Base-by-base conservation (phyloP, 306 rosid species). In the Pueraria montana region DNA sequence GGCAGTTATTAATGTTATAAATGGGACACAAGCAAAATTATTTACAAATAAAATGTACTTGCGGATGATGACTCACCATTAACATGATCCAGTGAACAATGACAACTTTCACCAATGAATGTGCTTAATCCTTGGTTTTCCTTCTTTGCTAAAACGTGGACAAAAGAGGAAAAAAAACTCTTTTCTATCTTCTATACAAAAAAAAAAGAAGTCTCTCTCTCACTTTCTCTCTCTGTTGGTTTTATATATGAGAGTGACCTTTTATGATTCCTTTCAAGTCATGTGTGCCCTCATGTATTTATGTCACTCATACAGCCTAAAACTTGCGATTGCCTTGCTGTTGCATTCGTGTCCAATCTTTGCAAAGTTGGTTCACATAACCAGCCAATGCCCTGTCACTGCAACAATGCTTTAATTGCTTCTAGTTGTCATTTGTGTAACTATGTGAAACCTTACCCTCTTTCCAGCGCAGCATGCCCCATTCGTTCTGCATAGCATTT, bases 381-480 rank as follows among this genome's bases (percentile, higher is more conserved):
- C 72, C 42, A 81, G 64, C 79, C 78, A 84, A 74, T 84, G 77
- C 66, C 30, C 80, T 79, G 89, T 74, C 88, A 85, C 83, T 26
- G 24, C 73, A 56, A 74, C 61, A 64, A 68, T 68, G 81, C 83
- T 83, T 86, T 84, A 58, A 88, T 77, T 80, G 82, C 80, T 83
- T 79, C 56, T 84, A 78, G 93, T 92, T 90, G 93, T 89, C 97
- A 86, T 87, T 85, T 77, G 76, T 89, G 87, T 86, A 73, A 84
- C 84, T 85, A 79, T 80, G 36, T 80, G 83, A 72, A 83, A 84
- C 78, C 79, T 86, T 87, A 81, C 85, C 87, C 84, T 88, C 94
- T 91, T 91, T 93, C 94, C 97, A 93, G 92, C 96, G 53, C 81
- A 85, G 78, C 88, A 84, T 84, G 59, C 92, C 84, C 89, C 90